Conservation (phyloP, 345 rosid genomes). For the Cardamine resedifolia region DNA sequence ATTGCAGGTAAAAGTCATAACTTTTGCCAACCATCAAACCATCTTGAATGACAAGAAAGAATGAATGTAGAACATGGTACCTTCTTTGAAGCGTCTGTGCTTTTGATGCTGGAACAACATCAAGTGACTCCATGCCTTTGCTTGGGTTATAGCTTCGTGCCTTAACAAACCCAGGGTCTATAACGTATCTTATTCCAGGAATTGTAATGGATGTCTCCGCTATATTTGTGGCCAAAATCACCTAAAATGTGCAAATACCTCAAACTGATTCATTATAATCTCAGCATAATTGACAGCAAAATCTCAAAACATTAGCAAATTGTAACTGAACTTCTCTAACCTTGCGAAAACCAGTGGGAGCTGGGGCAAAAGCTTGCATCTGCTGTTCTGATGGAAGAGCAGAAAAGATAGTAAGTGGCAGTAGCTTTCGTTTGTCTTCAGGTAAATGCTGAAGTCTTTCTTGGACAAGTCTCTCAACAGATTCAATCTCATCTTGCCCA, state of each 20-base stretch:
- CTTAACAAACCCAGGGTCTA: conserved; percentile 93
- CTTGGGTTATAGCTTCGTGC: conserved; percentile 77
- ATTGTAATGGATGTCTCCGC: conserved; percentile 97
- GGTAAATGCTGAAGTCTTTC: conserved; percentile 66
- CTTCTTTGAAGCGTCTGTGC: conserved; percentile 93
- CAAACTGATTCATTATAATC: conserved; percentile 12
- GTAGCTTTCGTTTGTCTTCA: conserved; percentile 55
- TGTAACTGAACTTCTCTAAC: conserved; percentile 39
- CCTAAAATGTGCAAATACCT: conserved; percentile 41
- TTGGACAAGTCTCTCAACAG: conserved; percentile 67
- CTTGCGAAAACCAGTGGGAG: conserved; percentile 77
- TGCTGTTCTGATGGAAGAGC: conserved; percentile 95
- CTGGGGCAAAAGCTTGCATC: conserved; percentile 68
- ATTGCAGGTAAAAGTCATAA: not conserved
- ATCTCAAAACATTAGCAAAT: not conserved
- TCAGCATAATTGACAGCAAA: not conserved
- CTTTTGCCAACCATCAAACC: conserved; percentile 21
- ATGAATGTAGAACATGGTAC: conserved; percentile 40
- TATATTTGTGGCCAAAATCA: conserved; percentile 89
- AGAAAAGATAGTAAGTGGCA: conserved; percentile 67
- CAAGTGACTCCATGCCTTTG: conserved; percentile 86
- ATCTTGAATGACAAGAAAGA: not conserved
- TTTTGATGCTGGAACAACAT: conserved; percentile 75
- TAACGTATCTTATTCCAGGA: conserved; percentile 89
- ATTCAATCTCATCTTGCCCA: conserved; percentile 96